A percentile compares a stretch with the other conserved stretches of the same genome.
Conservation (phyloP, 2,329 filamentous ascomycete genomes). For the Xylariaceae sp. region DNA sequence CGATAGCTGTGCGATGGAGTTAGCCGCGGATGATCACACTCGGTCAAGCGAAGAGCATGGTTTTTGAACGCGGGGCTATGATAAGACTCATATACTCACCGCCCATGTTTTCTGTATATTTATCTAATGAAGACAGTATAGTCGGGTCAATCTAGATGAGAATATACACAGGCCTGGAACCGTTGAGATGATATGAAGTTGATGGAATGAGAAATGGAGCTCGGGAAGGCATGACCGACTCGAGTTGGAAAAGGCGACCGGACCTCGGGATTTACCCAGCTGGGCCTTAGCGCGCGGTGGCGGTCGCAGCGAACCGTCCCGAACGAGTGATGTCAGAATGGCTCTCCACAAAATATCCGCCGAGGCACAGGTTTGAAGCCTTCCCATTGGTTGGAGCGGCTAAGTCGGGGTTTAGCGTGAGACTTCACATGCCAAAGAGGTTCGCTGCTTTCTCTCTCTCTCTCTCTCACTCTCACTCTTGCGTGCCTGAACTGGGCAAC, state of each 20-base stretch:
- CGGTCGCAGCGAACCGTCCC: not conserved
- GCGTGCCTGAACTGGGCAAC: too few relatives aligned
- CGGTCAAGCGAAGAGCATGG: not conserved
- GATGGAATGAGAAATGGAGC: not conserved
- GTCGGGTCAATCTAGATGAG: not conserved
- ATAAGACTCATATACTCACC: constrained; percentile 21
- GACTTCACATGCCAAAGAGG: constrained; percentile 20
- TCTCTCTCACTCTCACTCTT: too few relatives aligned
- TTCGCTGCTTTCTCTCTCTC: too few relatives aligned
- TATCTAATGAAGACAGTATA: not conserved
- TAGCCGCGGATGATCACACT: constrained; percentile 10
- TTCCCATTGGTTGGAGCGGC: constrained; percentile 13
- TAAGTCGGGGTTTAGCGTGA: not conserved
- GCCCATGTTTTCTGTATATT: constrained; percentile 27
- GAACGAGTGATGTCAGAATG: constrained; percentile 12
- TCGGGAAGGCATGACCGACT: not conserved
- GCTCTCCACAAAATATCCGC: constrained; percentile 12
- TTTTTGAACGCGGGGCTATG: not conserved
- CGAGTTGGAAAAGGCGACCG: not conserved
- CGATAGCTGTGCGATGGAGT: constrained; percentile 41
- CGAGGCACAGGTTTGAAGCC: constrained; percentile 12
- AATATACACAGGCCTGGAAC: too few relatives aligned
- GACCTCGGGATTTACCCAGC: constrained; percentile 20
- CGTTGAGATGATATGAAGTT: not conserved
- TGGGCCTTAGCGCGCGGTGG: constrained; percentile 7